Evolutionary conservation across 163 green algal genomes (phyloP), one percentile per base, ranked within the genome.

Genomic region (Scenedesmus sp.): DNA sequence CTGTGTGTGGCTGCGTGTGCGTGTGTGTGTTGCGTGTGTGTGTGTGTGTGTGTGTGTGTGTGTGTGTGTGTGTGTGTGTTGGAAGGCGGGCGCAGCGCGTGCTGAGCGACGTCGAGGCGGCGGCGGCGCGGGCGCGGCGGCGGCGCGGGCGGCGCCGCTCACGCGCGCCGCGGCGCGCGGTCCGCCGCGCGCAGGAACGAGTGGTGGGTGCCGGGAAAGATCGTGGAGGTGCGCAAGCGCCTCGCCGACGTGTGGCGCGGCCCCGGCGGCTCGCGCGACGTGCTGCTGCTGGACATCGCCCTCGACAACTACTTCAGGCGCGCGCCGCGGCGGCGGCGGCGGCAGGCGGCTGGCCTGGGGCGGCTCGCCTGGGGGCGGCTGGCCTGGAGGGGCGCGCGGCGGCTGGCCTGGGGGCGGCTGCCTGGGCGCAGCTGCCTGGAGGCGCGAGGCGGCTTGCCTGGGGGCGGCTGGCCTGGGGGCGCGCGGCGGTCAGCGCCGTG

Each of bases 191-290:
- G 97, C 84, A 88, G 94, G 48, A 81, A 92, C 47, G 94, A 89
- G 69, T 97, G 93, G 93, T 98, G 94, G 94, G 93, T 95, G 54
- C 93, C 94, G 0, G 92, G 90, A 58, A 98, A 98, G 87, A 92
- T 97, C 26, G 92, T 98, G 56, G 90, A 97, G 78, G 73, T 92
- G 1, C 87, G 94, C 1, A 31, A 90, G 50, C 64, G 85, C 9
- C 78, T 98, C 45, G 82, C 85, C 66, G 34, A 51, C 33, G 22
- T 29, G 17, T 74, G 65, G 65, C 45, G 65, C 17, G 9, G 44
- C 4, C n/a, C 39, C 0, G 87, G 89, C 33, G 81, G 83, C 3
- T 74, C 69, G 1, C 86, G 95, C 24, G 95, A 98, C 82, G 81
- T 96, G 56, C 77, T 96, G 70, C 89, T 98, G 82, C 88, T 98